Conservation (phyloP, 2,329 filamentous ascomycete species). For the Fusarium equiseti region DNA sequence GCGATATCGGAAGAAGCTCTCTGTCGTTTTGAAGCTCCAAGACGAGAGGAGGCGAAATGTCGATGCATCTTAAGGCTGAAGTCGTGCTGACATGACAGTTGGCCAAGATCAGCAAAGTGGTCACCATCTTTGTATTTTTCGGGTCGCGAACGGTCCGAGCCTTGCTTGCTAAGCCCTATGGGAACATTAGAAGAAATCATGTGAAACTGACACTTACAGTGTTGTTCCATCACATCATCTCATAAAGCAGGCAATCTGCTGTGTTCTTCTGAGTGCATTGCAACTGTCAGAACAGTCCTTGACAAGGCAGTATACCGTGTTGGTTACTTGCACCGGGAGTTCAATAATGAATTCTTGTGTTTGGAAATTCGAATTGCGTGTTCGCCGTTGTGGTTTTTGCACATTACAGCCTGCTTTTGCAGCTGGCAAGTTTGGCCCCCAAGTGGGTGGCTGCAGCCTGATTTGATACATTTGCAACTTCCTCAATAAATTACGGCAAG, state of each 20-base stretch:
- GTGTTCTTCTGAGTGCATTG: background rate
- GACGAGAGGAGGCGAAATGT: background rate
- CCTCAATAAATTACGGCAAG: background rate
- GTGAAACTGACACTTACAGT: background rate
- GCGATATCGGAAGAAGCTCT: too few species aligned
- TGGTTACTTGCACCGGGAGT: accelerated
- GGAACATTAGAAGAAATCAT: background rate
- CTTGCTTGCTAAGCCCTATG: background rate
- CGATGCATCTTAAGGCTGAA: background rate
- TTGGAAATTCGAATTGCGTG: background rate
- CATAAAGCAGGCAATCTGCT: background rate
- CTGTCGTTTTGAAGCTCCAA: too few species aligned
- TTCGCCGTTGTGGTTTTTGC: background rate
- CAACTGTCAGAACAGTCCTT: background rate
- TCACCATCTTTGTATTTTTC: background rate
- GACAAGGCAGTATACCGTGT: background rate
- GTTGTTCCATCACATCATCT: background rate
- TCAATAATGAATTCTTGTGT: accelerated
- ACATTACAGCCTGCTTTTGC: background rate
- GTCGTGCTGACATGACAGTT: background rate
- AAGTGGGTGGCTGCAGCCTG: background rate
- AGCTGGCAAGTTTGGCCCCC: background rate
- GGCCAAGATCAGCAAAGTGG: background rate
- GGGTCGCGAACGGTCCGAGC: too few species aligned
- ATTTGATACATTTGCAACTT: background rate